These are phyloP conservation scores for Kodamaea kaohsiungensis DNA, from an alignment of 805 yeast species.

Conservation along the genomic window DNA sequence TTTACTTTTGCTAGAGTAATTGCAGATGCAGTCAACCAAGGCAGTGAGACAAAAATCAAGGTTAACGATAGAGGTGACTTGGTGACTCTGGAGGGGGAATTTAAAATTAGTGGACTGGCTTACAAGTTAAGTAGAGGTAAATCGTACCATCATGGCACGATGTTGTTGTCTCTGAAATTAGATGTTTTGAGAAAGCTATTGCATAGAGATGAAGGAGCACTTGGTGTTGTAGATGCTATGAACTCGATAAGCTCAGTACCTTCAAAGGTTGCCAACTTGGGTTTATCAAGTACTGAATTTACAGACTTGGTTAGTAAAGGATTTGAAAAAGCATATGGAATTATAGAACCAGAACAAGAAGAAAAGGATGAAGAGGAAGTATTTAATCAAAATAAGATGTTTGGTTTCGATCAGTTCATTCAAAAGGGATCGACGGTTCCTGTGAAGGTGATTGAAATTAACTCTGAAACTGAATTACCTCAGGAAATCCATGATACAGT, in stretches of 20 bases:
- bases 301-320: conserved; percentile 41
- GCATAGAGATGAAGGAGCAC: conserved; percentile 41
- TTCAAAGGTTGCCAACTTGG: conserved; percentile 74
- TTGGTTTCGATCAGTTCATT: conserved; percentile 35
- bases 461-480: conserved; percentile 28
- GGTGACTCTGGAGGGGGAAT: conserved; percentile 39
- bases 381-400: conserved; percentile 31
- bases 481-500: conserved; percentile 43
- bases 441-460: conserved; percentile 20
- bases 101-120: conserved; percentile 90
- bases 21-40: conserved; percentile 26
- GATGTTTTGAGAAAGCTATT: conserved; percentile 60
- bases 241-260: conserved; percentile 74
- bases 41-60: conserved; percentile 26
- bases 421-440: conserved; percentile 13
- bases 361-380: conserved; percentile 16
- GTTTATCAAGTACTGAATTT: conserved; percentile 47
- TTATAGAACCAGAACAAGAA: conserved; percentile 1
- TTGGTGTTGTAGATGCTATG: conserved; percentile 45
- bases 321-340: conserved; percentile 34
- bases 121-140: conserved; percentile 79
- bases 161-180: conserved; percentile 73
- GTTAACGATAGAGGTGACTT: conserved; percentile 85
- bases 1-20: conserved; percentile 53
- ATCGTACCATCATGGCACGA: conserved; percentile 94